Evolutionary conservation across 768 basidiomycete species (phyloP).

Genomic region (Epithele typhae): DNA sequence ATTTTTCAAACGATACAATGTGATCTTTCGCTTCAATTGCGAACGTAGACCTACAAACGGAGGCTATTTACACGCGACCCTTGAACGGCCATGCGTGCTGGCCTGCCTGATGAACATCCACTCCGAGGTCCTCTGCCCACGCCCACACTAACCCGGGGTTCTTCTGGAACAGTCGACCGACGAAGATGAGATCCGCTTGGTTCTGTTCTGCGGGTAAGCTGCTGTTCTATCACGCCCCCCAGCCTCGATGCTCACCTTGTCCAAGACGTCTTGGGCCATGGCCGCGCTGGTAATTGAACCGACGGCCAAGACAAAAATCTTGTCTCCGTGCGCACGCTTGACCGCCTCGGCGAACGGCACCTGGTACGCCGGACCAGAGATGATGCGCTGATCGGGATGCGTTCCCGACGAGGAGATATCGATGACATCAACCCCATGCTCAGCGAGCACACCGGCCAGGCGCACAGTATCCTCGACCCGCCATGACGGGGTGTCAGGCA

Average conservation of each 20-base stretch:
- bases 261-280: constrained; percentile 56
- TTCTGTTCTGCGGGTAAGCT: no score
- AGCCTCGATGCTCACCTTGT: constrained; percentile 25
- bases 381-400: constrained; percentile 43
- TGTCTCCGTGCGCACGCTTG: constrained; percentile 41
- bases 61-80: no score
- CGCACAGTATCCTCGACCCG: constrained; percentile 60
- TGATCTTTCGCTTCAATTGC: no score
- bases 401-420: constrained; percentile 70
- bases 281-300: constrained; percentile 54
- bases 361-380: constrained; percentile 11
- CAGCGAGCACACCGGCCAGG: constrained; percentile 51
- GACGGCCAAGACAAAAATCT: constrained; percentile 44
- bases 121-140: constrained; percentile 50
- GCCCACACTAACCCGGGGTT: constrained; percentile 44
- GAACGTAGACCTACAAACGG: no score
- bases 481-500: constrained; percentile 62
- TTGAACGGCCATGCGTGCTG: constrained; percentile 50
- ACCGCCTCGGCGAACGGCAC: constrained; percentile 27
- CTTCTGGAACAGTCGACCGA: constrained; percentile 42
- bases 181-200: background rate
- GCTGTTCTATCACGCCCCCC: background rate
- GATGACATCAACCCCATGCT: constrained; percentile 68
- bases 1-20: no score
- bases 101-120: constrained; percentile 38